These are phyloP conservation scores for Diddensiella santjacobensis DNA, from an alignment of 805 yeast genomes.

Conservation along the genomic window DNA sequence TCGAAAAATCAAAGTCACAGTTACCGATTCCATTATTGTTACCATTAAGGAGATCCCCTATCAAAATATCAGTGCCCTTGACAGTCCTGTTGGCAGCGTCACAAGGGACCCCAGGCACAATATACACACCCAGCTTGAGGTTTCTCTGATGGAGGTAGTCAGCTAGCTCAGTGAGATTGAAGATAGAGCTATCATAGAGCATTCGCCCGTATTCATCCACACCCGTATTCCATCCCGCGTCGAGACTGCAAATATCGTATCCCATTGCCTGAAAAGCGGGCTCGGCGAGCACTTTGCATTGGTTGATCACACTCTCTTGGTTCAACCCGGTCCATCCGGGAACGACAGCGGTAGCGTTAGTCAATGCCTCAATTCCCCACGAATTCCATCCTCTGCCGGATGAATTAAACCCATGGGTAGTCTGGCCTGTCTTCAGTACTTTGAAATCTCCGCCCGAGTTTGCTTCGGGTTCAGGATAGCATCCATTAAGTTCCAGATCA, in stretches of 20 bases:
- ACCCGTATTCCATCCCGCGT: slow-evolving; percentile 12
- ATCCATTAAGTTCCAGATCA: slow-evolving; percentile 5
- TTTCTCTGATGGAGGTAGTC: slow-evolving; percentile 6
- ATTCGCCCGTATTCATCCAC: slow-evolving; percentile 11
- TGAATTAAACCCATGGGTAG: slow-evolving; percentile 6
- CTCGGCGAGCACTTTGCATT: slow-evolving; percentile 8
- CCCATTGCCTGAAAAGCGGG: slow-evolving; percentile 9
- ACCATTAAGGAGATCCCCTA: slow-evolving; percentile 9
- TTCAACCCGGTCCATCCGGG: slow-evolving; percentile 6
- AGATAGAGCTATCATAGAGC: slow-evolving; percentile 1
- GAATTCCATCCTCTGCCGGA: slow-evolving; percentile 14
- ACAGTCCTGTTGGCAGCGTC: slow-evolving; percentile 8
- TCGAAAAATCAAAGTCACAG: slow-evolving; percentile 14
- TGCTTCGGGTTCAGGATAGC: slow-evolving; percentile 12
- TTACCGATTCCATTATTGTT: slow-evolving; percentile 11
- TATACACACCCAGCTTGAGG: slow-evolving; percentile 12
- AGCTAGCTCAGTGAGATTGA: slow-evolving; percentile 10
- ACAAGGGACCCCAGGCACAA: slow-evolving; percentile 14
- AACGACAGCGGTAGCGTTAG: background rate
- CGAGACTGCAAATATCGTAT: slow-evolving; percentile 11
- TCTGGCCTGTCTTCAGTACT: slow-evolving; percentile 5
- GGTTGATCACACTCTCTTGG: slow-evolving; percentile 7
- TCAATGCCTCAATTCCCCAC: slow-evolving; percentile 11
- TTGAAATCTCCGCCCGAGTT: slow-evolving; percentile 1
- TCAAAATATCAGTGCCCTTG: slow-evolving; percentile 8